Evolutionary conservation across 163 green algal genomes (phyloP).

Genomic region (Scenedesmus sp.): DNA sequence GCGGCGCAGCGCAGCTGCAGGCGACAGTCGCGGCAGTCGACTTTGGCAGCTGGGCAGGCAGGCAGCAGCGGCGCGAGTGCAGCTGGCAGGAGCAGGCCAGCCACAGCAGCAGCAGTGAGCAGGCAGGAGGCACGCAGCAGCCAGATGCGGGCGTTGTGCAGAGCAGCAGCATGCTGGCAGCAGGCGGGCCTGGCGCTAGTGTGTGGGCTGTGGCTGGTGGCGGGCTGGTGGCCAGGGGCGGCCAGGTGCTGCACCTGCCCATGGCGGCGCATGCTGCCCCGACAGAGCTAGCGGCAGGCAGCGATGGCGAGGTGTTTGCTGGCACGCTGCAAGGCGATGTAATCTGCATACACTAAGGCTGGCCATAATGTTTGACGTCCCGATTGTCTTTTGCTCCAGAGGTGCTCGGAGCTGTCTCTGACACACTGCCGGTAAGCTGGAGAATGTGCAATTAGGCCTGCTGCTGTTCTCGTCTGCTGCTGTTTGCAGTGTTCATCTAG

Average conservation of each 20-base stretch:
- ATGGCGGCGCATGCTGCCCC: not conserved
- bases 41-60: slow-evolving; percentile 20
- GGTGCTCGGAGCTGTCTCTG: no score
- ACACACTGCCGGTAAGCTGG: no score
- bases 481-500: no score
- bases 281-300: not conserved
- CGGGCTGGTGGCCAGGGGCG: not conserved
- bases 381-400: no score
- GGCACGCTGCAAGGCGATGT: slow-evolving; percentile 39
- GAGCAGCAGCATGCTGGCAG: not conserved
- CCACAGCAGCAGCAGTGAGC: not conserved
- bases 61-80: not conserved
- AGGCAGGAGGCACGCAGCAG: not conserved
- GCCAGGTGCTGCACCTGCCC: slow-evolving; percentile 25
- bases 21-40: slow-evolving; percentile 33
- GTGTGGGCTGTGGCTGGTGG: not conserved
- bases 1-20: not conserved
- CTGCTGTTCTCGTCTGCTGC: no score
- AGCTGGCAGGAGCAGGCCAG: not conserved
- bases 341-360: not conserved
- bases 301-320: not conserved
- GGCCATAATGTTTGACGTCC: no score
- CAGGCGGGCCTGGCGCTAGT: not conserved
- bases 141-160: not conserved
- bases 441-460: no score